phyloP scores from a whole-genome alignment of 2,329 filamentous ascomycete species.

The Pestalotiopsis sp. region DNA sequence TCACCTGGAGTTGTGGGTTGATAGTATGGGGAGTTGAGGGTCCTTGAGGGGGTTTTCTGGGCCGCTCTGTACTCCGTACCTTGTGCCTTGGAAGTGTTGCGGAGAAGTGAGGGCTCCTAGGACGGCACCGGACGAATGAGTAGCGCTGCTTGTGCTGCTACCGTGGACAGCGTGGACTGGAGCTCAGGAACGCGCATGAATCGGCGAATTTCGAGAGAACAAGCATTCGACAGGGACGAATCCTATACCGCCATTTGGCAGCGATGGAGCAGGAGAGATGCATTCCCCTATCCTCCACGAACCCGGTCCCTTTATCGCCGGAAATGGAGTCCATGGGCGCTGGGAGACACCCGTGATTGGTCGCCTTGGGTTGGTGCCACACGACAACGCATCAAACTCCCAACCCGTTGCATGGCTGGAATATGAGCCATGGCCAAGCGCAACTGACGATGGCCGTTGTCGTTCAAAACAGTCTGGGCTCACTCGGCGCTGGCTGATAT shows the following conservation, averaged over 20 bases:
- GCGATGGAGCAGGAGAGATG: not conserved
- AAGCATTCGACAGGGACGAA: not conserved
- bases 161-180: not conserved
- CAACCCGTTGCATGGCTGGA: not conserved
- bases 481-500: not conserved
- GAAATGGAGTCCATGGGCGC: not conserved
- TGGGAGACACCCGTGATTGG: not conserved
- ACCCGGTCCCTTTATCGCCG: not conserved
- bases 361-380: not conserved
- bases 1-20: not conserved
- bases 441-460: not conserved
- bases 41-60: not conserved
- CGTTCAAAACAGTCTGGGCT: not conserved
- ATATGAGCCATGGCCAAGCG: not conserved
- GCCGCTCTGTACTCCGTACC: not conserved
- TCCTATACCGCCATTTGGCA: conserved; percentile 4
- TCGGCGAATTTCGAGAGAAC: not conserved
- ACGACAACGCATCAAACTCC: conserved; percentile 4
- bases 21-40: not conserved
- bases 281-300: not conserved
- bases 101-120: not conserved
- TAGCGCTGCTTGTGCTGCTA: not conserved
- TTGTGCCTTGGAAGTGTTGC: not conserved
- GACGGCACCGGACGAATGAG: not conserved
- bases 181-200: not conserved